Conservation (phyloP, 2,329 filamentous ascomycete species). For the Arthrocladium fulminans region DNA sequence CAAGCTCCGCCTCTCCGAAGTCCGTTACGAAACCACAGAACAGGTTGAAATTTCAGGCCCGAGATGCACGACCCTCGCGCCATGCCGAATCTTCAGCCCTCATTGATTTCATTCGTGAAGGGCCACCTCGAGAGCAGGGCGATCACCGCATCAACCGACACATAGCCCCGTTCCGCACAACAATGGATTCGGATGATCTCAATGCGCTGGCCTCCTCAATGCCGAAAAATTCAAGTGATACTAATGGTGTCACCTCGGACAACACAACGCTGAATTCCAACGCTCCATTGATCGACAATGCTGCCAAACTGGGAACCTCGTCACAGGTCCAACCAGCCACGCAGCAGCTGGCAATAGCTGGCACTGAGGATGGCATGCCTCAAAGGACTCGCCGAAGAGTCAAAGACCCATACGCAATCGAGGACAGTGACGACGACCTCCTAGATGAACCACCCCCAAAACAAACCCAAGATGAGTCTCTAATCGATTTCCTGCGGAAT, state of each 20-base stretch:
- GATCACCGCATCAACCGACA: slow-evolving; percentile 66
- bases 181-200: slow-evolving; percentile 75
- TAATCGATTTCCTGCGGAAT: slow-evolving; percentile 41
- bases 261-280: slow-evolving; percentile 66
- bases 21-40: slow-evolving; percentile 19
- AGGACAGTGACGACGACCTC: slow-evolving; percentile 57
- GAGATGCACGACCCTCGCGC: slow-evolving; percentile 56
- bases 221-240: slow-evolving; percentile 34
- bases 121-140: slow-evolving; percentile 53
- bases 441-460: slow-evolving; percentile 43
- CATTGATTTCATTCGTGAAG: slow-evolving; percentile 90
- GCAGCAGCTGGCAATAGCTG: slow-evolving; percentile 21
- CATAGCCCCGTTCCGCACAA: slow-evolving; percentile 76
- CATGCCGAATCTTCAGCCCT: slow-evolving; percentile 70
- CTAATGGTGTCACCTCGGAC: slow-evolving; percentile 37
- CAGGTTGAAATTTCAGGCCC: slow-evolving; percentile 54
- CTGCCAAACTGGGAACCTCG: slow-evolving; percentile 9
- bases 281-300: slow-evolving; percentile 53
- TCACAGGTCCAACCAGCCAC: slow-evolving; percentile 6
- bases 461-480: slow-evolving; percentile 35
- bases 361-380: slow-evolving; percentile 45
- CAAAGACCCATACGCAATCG: slow-evolving; percentile 89
- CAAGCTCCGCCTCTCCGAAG: too few relatives aligned
- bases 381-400: slow-evolving; percentile 67
- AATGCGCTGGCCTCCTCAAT: slow-evolving; percentile 27